phyloP scores from a whole-genome alignment of 2,329 filamentous ascomycete genomes.

The Plectosphaerella plurivora region DNA sequence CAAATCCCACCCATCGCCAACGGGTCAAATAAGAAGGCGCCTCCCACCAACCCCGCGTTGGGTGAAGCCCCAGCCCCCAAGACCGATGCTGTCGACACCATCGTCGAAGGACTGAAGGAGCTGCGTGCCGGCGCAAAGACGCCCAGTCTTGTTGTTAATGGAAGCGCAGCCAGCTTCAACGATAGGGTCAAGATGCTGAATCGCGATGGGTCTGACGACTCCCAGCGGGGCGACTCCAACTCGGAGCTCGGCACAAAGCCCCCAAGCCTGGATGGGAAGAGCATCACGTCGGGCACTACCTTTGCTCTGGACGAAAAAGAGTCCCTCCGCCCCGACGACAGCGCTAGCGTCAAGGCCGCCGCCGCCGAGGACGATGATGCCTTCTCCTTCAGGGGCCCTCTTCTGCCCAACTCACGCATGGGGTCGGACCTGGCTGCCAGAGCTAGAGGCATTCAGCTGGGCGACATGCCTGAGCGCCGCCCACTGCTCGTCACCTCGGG shows the following conservation, averaged over 20 bases:
- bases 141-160: slow-evolving; percentile 45
- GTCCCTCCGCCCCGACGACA: slow-evolving; percentile 89
- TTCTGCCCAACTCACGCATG: slow-evolving; percentile 70
- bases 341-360: slow-evolving; percentile 82
- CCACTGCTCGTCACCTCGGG: slow-evolving; percentile 43
- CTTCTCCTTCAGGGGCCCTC: slow-evolving; percentile 71
- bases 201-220: slow-evolving; percentile 50
- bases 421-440: slow-evolving; percentile 71
- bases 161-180: slow-evolving; percentile 34
- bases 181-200: slow-evolving; percentile 29
- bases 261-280: slow-evolving; percentile 88
- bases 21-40: background rate
- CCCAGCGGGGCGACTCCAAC: slow-evolving; percentile 56
- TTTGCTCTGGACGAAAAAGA: slow-evolving; percentile 98
- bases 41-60: background rate
- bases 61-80: slow-evolving; percentile 1
- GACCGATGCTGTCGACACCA: slow-evolving; percentile 2
- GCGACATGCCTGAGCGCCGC: slow-evolving; percentile 49
- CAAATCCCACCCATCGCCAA: background rate
- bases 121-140: slow-evolving; percentile 22
- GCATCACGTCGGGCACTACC: slow-evolving; percentile 87
- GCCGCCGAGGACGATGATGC: slow-evolving; percentile 86
- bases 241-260: slow-evolving; percentile 73
- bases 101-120: slow-evolving; percentile 22
- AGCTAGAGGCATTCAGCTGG: slow-evolving; percentile 47